Percentiles rank a stretch among this genome's conserved stretches.
Evolutionary conservation across 2,329 filamentous ascomycete species (phyloP).

Genomic region (Sporothrix inflata): DNA sequence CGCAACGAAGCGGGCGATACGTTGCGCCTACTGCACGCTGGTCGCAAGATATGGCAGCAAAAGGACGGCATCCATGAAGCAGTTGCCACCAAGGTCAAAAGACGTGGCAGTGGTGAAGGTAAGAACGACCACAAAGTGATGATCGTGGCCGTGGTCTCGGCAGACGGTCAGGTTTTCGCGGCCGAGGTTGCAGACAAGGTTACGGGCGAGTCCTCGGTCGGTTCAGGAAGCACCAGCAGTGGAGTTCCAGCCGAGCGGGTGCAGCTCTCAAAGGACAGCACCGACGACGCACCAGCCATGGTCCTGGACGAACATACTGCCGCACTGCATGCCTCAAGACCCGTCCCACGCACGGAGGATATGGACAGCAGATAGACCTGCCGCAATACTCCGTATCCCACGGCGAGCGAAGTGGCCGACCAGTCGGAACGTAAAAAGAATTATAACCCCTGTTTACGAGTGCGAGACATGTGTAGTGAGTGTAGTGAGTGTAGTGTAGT

Average conservation of each 20-base stretch:
- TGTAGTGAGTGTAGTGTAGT: no score
- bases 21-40: neutral
- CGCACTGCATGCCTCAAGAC: no score
- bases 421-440: no score
- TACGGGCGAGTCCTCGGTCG: neutral
- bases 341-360: no score
- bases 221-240: neutral
- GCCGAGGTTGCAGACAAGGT: neutral
- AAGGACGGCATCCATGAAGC: neutral
- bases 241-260: neutral
- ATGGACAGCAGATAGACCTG: no score
- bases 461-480: no score
- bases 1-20: neutral
- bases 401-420: no score
- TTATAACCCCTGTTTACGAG: no score
- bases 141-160: neutral
- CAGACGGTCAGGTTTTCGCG: neutral
- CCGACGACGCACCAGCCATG: no score
- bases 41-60: neutral
- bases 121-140: neutral
- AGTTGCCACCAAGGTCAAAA: neutral
- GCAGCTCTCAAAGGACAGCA: neutral
- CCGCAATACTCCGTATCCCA: no score
- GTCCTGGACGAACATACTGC: no score
- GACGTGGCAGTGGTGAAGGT: neutral